Conservation (phyloP, 768 basidiomycete genomes). For the Pleurotus salmoneostramineus region DNA sequence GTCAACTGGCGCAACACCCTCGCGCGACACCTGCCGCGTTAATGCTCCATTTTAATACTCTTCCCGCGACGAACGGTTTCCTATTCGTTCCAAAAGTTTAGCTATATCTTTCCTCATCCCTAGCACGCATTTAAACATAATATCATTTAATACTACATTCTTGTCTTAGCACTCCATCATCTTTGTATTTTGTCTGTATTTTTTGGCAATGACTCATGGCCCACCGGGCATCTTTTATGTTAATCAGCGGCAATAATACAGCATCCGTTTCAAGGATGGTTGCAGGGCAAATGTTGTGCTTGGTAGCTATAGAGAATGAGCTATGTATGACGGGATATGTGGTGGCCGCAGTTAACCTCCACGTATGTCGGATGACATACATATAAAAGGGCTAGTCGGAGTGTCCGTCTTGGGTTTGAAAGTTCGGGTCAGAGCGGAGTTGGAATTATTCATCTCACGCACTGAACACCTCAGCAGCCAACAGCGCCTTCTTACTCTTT, state of each 20-base stretch:
- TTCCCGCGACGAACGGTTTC: no score
- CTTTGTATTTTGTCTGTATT: not conserved
- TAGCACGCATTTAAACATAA: not conserved
- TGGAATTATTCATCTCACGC: slow-evolving; percentile 41
- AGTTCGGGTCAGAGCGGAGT: slow-evolving; percentile 29
- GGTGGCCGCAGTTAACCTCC: slow-evolving; percentile 1
- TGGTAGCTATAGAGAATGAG: no score
- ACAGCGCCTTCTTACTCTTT: slow-evolving; percentile 14
- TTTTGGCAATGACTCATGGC: not conserved
- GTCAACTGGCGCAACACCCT: slow-evolving; percentile 54
- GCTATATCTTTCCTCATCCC: not conserved
- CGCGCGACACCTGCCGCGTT: not conserved
- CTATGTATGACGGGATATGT: not conserved
- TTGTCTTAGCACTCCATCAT: not conserved
- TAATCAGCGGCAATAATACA: no score
- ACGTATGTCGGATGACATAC: not conserved
- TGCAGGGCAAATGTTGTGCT: no score
- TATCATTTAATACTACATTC: not conserved
- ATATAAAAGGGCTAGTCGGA: not conserved
- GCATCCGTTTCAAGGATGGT: no score
- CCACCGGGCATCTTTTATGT: no score
- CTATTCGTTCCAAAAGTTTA: no score
- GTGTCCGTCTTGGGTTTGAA: not conserved
- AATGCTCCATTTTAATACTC: not conserved
- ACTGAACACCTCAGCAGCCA: slow-evolving; percentile 27